These are phyloP conservation scores for Hyphopichia fennica DNA, from an alignment of 1,139 yeast species.

Conservation along the genomic window DNA sequence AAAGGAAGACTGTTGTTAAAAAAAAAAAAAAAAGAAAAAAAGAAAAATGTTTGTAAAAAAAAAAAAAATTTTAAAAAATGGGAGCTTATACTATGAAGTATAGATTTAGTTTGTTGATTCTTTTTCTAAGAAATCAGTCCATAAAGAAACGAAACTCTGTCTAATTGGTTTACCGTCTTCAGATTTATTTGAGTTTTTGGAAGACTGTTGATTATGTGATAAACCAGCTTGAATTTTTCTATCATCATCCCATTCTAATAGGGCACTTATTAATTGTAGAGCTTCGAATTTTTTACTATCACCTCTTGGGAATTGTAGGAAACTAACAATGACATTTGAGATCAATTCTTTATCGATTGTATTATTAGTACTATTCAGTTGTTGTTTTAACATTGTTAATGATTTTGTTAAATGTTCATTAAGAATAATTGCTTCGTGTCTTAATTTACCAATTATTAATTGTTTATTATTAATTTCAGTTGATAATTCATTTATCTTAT, in stretches of 20 bases:
- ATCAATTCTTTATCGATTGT: slow-evolving; percentile 85
- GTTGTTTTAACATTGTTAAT: slow-evolving; percentile 71
- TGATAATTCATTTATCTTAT: slow-evolving; percentile 22
- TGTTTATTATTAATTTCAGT: slow-evolving; percentile 65
- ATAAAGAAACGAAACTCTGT: slow-evolving; percentile 78
- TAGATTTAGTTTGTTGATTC: slow-evolving; percentile 61
- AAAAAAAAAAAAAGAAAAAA: neutral
- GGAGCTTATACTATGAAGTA: no score
- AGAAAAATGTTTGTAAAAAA: neutral
- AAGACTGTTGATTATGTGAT: slow-evolving; percentile 38
- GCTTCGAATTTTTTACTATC: slow-evolving; percentile 95
- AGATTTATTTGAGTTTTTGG: slow-evolving; percentile 12
- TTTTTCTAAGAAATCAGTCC: slow-evolving; percentile 88
- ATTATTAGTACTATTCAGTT: slow-evolving; percentile 60
- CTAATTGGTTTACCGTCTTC: slow-evolving; percentile 30
- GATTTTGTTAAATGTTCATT: slow-evolving; percentile 95
- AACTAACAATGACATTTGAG: slow-evolving; percentile 81
- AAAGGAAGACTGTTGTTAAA: neutral
- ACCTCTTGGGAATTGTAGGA: slow-evolving; percentile 84
- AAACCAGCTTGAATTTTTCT: slow-evolving; percentile 84
- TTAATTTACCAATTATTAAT: slow-evolving; percentile 78
- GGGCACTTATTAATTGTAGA: slow-evolving; percentile 76
- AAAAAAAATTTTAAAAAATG: no score
- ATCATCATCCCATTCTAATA: slow-evolving; percentile 84
- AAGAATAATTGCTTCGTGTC: slow-evolving; percentile 93